Base-by-base conservation (phyloP, 2,329 filamentous ascomycete genomes). In the Thelonectria discophora region DNA sequence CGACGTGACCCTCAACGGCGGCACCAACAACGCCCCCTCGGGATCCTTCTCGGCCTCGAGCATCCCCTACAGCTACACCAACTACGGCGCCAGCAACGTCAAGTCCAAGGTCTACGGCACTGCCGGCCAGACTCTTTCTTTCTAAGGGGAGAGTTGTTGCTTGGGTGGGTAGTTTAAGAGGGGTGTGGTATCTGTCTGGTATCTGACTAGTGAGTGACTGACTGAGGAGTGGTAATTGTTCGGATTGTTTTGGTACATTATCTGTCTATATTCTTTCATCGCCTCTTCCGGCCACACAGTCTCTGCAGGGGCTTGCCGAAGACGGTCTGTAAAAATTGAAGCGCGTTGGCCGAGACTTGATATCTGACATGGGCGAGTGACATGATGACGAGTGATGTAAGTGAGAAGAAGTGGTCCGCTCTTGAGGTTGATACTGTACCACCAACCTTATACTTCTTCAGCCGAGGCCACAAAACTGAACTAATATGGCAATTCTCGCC, bases 41-140 rank as follows among this genome's bases (percentile, higher is more conserved):
- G 83, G 84, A 24, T 84, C 80, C n/a, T 76, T 87, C 49, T 82
- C 75, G 53, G 77, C 75, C 34, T 78, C 85, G n/a, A 81, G 81
- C 2, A 87, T 89, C 72, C 71, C 74, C 42, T 88, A 88, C 75
- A 77, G 74, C 34, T 76, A 83, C 72, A 62, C 62, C 47, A 69
- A 72, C n/a, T 73, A 87, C 50, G 84, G 83, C 2, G 79, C 80
- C 3, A 74, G 64, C 32, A 81, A 76, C 49, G 81, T 86, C 56
- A 79, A 81, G 74, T 74, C 69, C 46, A 74, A 78, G 17, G 79
- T 86, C 53, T 68, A 70, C 13, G 71, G 72, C 56, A 74, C 63
- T 42, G 79, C 79, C 39, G 79, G 79, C 42, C 73, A 78, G 69
- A 80, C 72, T 20, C 72, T 80, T 15, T 67, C 55, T 43, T 69